Percentiles rank a stretch among this genome's conserved stretches.
These are phyloP conservation scores for Naganishia vaughanmartiniae DNA, from an alignment of 768 basidiomycete genomes.

Conservation along the genomic window DNA sequence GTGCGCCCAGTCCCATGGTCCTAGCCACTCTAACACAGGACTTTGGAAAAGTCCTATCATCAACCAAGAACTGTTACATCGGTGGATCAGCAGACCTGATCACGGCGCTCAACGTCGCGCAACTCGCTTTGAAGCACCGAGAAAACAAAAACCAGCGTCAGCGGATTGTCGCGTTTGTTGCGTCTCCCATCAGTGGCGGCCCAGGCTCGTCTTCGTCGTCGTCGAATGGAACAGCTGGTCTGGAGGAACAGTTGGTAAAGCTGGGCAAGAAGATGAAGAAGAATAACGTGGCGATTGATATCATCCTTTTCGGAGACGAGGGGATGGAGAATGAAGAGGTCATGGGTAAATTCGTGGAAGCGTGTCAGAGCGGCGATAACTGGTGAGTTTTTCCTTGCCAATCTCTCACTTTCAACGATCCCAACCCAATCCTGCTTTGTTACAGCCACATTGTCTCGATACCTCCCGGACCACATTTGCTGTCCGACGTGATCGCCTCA, in stretches of 20 bases:
- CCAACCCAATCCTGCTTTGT: not conserved
- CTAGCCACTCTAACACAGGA: constrained; percentile 95
- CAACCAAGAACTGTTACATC: constrained; percentile 68
- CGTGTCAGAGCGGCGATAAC: constrained; percentile 75
- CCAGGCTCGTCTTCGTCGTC: not conserved
- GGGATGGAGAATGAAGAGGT: constrained; percentile 64
- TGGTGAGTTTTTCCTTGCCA: constrained; percentile 57
- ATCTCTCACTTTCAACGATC: too few relatives aligned
- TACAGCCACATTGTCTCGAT: constrained; percentile 75
- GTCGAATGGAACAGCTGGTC: not conserved
- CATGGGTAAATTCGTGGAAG: constrained; percentile 78
- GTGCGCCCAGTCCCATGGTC: constrained; percentile 72
- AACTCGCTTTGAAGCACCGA: constrained; percentile 92
- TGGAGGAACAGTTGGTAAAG: constrained; percentile 72
- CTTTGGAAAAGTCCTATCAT: constrained; percentile 82
- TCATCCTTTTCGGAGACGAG: constrained; percentile 80
- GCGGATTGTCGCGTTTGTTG: constrained; percentile 89
- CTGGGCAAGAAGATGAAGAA: constrained; percentile 98
- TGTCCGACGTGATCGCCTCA: constrained; percentile 76
- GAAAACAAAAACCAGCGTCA: constrained; percentile 98
- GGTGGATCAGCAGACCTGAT: constrained; percentile 80
- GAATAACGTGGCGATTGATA: constrained; percentile 95
- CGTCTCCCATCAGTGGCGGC: constrained; percentile 60
- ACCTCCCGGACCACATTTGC: constrained; percentile 68
- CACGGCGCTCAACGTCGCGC: constrained; percentile 88